These are phyloP conservation scores for Pythium insidiosum DNA, from an alignment of 352 stramenopile species.

Conservation along the genomic window DNA sequence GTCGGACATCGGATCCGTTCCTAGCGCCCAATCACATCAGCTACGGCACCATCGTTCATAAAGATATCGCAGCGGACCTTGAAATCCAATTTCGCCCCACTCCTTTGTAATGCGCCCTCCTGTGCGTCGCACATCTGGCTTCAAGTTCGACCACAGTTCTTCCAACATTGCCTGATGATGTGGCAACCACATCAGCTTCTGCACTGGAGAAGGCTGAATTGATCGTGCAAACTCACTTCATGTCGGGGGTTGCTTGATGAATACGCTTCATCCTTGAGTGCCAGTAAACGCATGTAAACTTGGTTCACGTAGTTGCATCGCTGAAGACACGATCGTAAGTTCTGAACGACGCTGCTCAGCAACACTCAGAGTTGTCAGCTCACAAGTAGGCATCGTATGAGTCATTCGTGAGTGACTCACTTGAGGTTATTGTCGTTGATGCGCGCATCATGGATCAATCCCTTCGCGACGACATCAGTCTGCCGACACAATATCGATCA, in stretches of 20 bases:
- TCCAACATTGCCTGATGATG: conserved; percentile 56
- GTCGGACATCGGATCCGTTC: conserved; percentile 79
- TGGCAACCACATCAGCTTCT: not conserved
- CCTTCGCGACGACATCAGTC: conserved; percentile 44
- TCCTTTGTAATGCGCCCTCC: conserved; percentile 81
- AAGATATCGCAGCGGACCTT: conserved; percentile 31
- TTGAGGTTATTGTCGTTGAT: conserved; percentile 35
- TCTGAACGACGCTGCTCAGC: conserved; percentile 41
- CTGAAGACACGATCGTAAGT: conserved; percentile 56
- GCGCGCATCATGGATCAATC: conserved; percentile 41
- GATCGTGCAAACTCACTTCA: conserved; percentile 24
- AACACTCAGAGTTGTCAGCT: not conserved
- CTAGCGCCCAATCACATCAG: conserved; percentile 11
- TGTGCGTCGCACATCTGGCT: conserved; percentile 64
- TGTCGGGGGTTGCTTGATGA: conserved; percentile 53
- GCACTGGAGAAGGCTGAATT: too few relatives aligned
- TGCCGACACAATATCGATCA: conserved; percentile 9
- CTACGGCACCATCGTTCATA: not conserved
- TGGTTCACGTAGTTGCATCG: conserved; percentile 73
- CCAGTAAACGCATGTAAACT: conserved; percentile 42
- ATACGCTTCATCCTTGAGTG: conserved; percentile 61
- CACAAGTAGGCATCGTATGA: not conserved
- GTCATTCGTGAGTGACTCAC: conserved; percentile 25
- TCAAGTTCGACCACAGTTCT: conserved; percentile 69
- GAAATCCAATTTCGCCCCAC: conserved; percentile 83